Conservation (phyloP, 495 filamentous ascomycete species). For the Terfezia claveryi region DNA sequence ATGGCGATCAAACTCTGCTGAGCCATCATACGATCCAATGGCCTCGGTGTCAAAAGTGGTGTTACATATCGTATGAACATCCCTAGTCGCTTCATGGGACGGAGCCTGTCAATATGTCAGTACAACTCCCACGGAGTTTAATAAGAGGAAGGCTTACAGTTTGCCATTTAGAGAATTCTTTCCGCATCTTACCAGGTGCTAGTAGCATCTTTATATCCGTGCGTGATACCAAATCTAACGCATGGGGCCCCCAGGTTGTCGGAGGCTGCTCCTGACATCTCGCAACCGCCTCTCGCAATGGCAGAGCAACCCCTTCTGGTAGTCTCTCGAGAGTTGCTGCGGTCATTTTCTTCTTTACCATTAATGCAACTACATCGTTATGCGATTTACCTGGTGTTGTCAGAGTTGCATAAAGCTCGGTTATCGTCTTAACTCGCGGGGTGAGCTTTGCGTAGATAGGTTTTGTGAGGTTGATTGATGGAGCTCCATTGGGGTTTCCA, state of each 20-base stretch:
- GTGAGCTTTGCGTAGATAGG: constrained; percentile 25
- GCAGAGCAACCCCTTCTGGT: constrained; percentile 57
- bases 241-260: constrained; percentile 43
- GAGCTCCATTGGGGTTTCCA: constrained; percentile 16
- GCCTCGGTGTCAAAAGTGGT: constrained; percentile 36
- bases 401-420: constrained; percentile 26
- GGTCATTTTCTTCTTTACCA: constrained; percentile 38
- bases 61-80: constrained; percentile 51
- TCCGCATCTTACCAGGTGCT: constrained; percentile 23
- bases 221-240: constrained; percentile 57
- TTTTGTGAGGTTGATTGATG: constrained; percentile 11
- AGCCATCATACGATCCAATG: constrained; percentile 38
- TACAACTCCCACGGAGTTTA: background rate
- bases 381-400: constrained; percentile 21
- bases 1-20: constrained; percentile 56
- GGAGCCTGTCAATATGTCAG: constrained; percentile 23
- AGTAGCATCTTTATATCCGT: constrained; percentile 58
- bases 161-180: constrained; percentile 18
- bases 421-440: constrained; percentile 45
- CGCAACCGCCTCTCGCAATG: constrained; percentile 63
- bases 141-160: constrained; percentile 4
- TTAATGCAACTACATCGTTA: constrained; percentile 33
- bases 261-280: constrained; percentile 63
- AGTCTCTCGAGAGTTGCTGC: constrained; percentile 46
- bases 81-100: constrained; percentile 42